Evolutionary conservation across 1,139 yeast species (phyloP).

Genomic region (Scheffersomyces parashehatae): DNA sequence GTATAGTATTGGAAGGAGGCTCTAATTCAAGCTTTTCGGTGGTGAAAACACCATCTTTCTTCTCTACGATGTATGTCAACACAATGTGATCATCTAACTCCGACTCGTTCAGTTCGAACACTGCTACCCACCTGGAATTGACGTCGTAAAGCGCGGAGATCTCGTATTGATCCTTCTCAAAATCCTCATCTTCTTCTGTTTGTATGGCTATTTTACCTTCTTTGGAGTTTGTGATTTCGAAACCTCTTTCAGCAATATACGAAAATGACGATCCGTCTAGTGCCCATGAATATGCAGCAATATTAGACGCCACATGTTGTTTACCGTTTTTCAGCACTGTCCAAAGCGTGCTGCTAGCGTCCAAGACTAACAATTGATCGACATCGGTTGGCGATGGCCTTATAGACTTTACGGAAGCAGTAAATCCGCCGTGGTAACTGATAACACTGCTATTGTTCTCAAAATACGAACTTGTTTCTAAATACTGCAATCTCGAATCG

Average conservation of each 20-base stretch:
- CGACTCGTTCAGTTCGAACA: conserved; percentile 20
- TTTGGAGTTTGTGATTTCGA: background rate
- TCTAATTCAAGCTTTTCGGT: conserved; percentile 15
- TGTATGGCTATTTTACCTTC: background rate
- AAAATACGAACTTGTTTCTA: background rate
- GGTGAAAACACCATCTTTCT: conserved; percentile 8
- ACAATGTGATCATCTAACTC: conserved; percentile 23
- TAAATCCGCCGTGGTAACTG: background rate
- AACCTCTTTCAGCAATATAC: background rate
- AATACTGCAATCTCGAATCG: conserved; percentile 9
- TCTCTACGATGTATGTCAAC: conserved; percentile 15
- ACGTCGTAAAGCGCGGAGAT: background rate
- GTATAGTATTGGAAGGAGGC: background rate
- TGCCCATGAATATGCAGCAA: background rate
- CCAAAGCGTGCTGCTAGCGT: background rate
- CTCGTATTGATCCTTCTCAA: background rate
- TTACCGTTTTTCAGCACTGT: background rate
- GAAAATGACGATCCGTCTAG: background rate
- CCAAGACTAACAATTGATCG: background rate
- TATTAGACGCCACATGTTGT: background rate
- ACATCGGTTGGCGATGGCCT: background rate
- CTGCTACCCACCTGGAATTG: conserved; percentile 18
- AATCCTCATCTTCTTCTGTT: background rate
- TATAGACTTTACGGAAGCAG: background rate
- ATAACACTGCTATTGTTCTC: background rate